Evolutionary conservation across 176 grass and related monocot genomes (phyloP), one percentile per base, ranked within the genome.

Genomic region (Oryza meridionalis): DNA sequence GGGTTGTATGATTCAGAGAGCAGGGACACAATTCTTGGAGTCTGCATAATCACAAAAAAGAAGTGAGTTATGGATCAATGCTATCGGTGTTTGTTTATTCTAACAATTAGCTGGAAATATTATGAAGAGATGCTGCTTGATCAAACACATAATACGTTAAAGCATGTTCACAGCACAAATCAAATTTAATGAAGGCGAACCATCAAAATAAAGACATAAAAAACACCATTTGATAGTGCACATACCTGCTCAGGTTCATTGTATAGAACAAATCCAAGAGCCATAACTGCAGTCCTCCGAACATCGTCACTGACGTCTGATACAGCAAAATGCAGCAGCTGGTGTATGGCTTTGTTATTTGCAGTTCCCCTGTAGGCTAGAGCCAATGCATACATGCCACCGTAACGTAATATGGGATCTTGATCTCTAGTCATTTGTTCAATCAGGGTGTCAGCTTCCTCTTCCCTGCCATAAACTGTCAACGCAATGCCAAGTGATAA

Each of bases 301-400:
- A 99, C 97, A 99, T 99, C 97, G 82, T 99, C 97, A 73, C 97
- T 99, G 55, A 99, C 97, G 9, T 99, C 97, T 4, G 97, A 99
- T 38, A 99, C 93, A 85, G 97, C 97, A 63, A 99, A 99, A 88
- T 99, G 97, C 43, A 99, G 88, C 65, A 99, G 83, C 81, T 99
- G 97, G 76, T 96, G 97, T 80, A 99, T 99, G 79, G 97, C 97
- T 80, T 96, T 99, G 81, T 99, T 99, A 65, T 99, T 99, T 33
- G 97, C 86, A 24, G 97, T 99, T 79, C 97, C 96, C 49, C 93
- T 94, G 83, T 99, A 96, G 75, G 93, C 97, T 83, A 99, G 89
- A 77, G 91, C 97, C 84, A 99, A 92, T 59, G 97, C 97, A 4
- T 99, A 99, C 97, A 99, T 99, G 32, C 97, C 97, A 87, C 97